A percentile compares a stretch with the other conserved stretches of the same genome.
Conservation (phyloP, 2,329 filamentous ascomycete species). For the Fusarium napiforme region DNA sequence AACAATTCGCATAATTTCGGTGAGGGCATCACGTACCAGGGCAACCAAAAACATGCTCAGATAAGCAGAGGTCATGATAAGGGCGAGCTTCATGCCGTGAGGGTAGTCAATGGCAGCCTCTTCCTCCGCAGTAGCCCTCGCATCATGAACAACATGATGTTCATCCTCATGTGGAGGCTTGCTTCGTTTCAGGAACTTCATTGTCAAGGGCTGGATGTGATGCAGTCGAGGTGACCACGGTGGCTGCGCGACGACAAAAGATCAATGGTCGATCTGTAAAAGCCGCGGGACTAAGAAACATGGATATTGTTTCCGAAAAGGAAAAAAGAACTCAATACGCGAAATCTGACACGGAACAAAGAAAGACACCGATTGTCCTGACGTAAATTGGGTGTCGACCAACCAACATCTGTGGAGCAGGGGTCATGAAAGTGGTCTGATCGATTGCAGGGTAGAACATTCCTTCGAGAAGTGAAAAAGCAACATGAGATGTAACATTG, state of each 20-base stretch:
- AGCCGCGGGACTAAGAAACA: neutral
- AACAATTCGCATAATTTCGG: no score
- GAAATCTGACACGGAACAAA: neutral
- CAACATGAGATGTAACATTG: neutral
- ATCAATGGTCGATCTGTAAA: neutral
- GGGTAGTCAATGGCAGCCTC: neutral
- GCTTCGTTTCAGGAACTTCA: neutral
- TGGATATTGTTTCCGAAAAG: neutral
- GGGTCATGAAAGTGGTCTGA: neutral
- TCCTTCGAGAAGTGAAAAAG: neutral
- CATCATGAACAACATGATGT: neutral
- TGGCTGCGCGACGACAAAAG: neutral
- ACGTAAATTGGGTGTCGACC: neutral
- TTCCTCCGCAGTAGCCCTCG: neutral
- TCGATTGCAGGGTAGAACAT: neutral
- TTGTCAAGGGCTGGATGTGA: neutral
- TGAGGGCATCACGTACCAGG: neutral
- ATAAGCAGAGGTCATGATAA: conserved; percentile 7
- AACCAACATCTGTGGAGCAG: neutral
- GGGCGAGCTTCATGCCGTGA: neutral
- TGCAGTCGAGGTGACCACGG: neutral
- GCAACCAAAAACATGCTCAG: conserved; percentile 4
- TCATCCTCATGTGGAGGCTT: neutral
- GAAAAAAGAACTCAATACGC: neutral
- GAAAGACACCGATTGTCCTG: neutral